Evolutionary conservation across 2,329 filamentous ascomycete species (phyloP), one percentile per base, ranked within the genome.

Genomic region (Arthrinium phaeospermum): DNA sequence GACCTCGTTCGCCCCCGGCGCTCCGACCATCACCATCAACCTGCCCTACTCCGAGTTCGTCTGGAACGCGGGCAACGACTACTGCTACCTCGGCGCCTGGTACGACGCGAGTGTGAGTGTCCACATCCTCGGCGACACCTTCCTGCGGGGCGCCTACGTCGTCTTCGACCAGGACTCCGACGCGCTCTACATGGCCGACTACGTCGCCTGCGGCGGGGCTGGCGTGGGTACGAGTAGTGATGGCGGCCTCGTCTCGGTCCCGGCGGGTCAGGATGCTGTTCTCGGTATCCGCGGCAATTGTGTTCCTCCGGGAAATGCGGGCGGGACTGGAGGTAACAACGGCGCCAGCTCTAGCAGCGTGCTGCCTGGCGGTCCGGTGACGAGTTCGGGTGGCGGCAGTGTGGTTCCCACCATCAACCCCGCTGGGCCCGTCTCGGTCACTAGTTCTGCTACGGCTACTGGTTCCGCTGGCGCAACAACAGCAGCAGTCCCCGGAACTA

Each of bases 1-100:
- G 49, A 24, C 49, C n/a, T 51, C 49, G n/a, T 51, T 80, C 49
- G 88, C 90, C 51, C 81, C 81, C 30, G 71, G 75, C 10, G 5
- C 7, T 19, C 1, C 22, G 12, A 44, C n/a, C 6, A 80, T 89
- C 41, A 76, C 72, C 1, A 78, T 81, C 67, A 74, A 70, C 24
- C 77, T 81, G 4, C 69, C 73, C 2, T 81, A 80, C 51, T 64
- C 67, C 12, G 79, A 81, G 49, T 81, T 81, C 73, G 76, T 81
- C 69, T 80, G 80, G 79, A 64, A 64, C 22, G 57, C 57, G 16
- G 57, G 57, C 30, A 37, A 37, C 34, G 22, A 64, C 34, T 6
- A 74, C 4, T 80, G 80, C 71, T 76, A 76, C 51, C 74, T 81
- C 1, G 80, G 80, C 12, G 78, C 76, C 19, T 76, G 72, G 75